phyloP scores from a whole-genome alignment of 108 stramenopile species.

The Skeletonema costatum region DNA sequence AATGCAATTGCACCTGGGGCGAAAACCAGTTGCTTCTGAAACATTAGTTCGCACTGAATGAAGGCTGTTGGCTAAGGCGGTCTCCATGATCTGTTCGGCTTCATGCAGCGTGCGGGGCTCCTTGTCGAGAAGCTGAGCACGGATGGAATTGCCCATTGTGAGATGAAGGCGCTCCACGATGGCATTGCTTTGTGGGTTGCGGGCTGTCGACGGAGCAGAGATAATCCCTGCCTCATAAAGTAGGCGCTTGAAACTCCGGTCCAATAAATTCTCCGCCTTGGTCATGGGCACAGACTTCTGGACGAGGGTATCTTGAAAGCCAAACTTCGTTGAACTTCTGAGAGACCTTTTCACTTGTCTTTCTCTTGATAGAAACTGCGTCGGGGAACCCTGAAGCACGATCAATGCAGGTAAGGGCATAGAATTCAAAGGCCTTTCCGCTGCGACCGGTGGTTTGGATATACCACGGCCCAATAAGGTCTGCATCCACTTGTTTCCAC shows the following conservation, averaged over 20 bases:
- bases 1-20: conserved; percentile 52
- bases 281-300: conserved; percentile 34
- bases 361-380: conserved; percentile 22
- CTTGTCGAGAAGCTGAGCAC: conserved; percentile 1
- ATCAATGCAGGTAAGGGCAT: conserved; percentile 38
- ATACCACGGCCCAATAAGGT: neutral
- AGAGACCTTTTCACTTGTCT: conserved; percentile 24
- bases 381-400: conserved; percentile 51
- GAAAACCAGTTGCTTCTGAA: neutral
- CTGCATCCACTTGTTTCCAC: neutral
- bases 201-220: conserved; percentile 10
- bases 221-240: conserved; percentile 13
- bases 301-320: conserved; percentile 54
- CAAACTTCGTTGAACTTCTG: conserved; percentile 39
- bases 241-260: conserved; percentile 25
- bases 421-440: conserved; percentile 17
- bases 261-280: conserved; percentile 53
- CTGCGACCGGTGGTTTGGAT: neutral
- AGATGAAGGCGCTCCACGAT: conserved; percentile 51
- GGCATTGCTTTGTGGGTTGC: conserved; percentile 55
- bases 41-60: conserved; percentile 30
- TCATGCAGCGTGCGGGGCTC: neutral
- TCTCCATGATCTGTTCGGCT: conserved; percentile 25
- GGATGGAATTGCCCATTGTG: conserved; percentile 30
- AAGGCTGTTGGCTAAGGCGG: conserved; percentile 14